Base-by-base conservation (phyloP, 768 basidiomycete genomes). In the Hygrocybe coccinea region DNA sequence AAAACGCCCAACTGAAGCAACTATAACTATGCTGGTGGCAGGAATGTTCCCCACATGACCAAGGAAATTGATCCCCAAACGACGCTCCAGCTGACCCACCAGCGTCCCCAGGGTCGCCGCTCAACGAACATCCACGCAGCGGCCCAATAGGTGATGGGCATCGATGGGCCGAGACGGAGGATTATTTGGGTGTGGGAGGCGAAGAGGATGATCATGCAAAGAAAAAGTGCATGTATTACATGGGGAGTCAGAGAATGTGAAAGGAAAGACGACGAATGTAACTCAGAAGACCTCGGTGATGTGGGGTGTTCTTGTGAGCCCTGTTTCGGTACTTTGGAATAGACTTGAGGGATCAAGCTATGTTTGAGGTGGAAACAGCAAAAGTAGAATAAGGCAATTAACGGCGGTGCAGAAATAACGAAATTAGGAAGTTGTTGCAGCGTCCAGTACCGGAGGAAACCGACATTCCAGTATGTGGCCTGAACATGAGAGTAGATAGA, bases 381-480 rank as follows among this genome's bases (percentile, higher is more conserved):
- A 55, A 80, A 83, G 5, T 69, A 54, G 52, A 78, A 69, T 36
- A 85, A 70, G 58, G 79, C 71, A 48, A 71, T 39, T 52, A 95
- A 78, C 0, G 87, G 77, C 0, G 95, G 95, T 0, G 81, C 63
- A 14, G 87, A 83, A 54, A 98, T 76, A 57, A 91, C 59, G 65
- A 97, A 89, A 69, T 97, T 97, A 45, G 97, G 97, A 2, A 92
- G 62, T 69, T 99, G 95, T 29, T 79, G 71, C 21, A 73, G 58
- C 0, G 86, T 86, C 91, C 91, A 99, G 69, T 98, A 98, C 2
- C 76, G 81, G 58, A 99, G 69, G 60, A 95, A 82, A 14, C 95
- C 93, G 43, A 79, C 73, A 65, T 88, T 77, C 97, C 95, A 99
- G 68, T 98, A 97, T 52, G 79, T 75, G 4, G 71, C 71, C 67